Evolutionary conservation across 2,329 filamentous ascomycete genomes (phyloP), one percentile per base, ranked within the genome.

Genomic region (Pseudogymnoascus sp.): DNA sequence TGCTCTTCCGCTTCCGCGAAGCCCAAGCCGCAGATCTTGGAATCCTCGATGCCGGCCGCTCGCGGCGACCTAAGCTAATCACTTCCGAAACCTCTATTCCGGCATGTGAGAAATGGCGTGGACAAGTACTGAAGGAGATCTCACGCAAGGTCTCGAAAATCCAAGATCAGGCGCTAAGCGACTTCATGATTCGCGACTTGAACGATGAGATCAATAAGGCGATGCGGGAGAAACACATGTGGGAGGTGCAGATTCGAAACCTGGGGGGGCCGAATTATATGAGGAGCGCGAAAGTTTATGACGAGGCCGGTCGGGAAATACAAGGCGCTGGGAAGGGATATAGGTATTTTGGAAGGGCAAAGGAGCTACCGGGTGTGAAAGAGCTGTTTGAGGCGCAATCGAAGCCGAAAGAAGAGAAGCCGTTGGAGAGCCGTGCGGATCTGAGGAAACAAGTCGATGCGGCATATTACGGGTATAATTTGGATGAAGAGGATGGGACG

Each of bases 151-250:
- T 99, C 61, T 90, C 90, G 64, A 89, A 89, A 71, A 97, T 99
- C 76, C 94, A 99, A 73, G 94, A 99, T 68, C 78, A 83, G 7
- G 85, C 87, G 52, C 81, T 99, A n/a, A 90, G 85, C 74, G 94
- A 99, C 79, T 97, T 89, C 77, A 94, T 97, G 79, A 90, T 99
- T 73, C 86, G 94, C 70, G 94, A 99, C 74, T 79, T 99, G 71
- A 99, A 99, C 77, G 94, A 99, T 74, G 94, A 99, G 75, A 95
- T 99, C 79, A 99, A 99, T 79, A 95, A 96, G 76, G 82, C 96
- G 63, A 96, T 99, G 90, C 86, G 91, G 65, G 94, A 99, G 78
- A 99, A 99, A 75, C 91, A 95, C 81, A 92, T 95, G 82, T 99
- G 94, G 94, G 94, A 99, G 78, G 84, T 94, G 67, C 91, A 96